Evolutionary conservation across 768 basidiomycete genomes (phyloP).

Genomic region (Suillus variegatus): DNA sequence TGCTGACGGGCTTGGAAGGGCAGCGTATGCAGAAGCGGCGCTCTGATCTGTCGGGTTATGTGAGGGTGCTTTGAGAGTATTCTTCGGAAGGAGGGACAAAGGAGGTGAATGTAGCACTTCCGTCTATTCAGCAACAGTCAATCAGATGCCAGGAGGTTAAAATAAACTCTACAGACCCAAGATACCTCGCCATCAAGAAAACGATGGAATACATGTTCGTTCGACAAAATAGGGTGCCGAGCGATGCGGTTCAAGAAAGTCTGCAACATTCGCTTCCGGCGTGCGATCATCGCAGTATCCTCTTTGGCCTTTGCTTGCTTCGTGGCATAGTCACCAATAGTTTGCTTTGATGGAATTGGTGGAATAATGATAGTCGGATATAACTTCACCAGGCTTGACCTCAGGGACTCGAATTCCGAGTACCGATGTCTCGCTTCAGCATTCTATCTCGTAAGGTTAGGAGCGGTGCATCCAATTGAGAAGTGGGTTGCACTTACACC

Average conservation of each 20-base stretch:
- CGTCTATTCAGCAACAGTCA: conserved; percentile 47
- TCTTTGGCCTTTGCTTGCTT: conserved; percentile 98
- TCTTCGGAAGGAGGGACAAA: conserved; percentile 89
- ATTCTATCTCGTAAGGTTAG: conserved; percentile 47
- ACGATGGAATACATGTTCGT: conserved; percentile 94
- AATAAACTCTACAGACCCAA: conserved; percentile 62
- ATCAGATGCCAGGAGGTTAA: neutral
- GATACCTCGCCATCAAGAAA: conserved; percentile 96
- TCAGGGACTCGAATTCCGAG: conserved; percentile 95
- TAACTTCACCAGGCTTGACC: conserved; percentile 77
- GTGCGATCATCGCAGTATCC: conserved; percentile 87
- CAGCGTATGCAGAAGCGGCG: conserved; percentile 72
- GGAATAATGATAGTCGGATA: conserved; percentile 97
- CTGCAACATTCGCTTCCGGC: conserved; percentile 92
- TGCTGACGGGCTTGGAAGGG: conserved; percentile 86
- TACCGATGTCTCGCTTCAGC: conserved; percentile 87
- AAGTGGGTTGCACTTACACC: conserved; percentile 55
- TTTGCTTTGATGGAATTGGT: conserved; percentile 97
- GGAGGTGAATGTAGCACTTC: conserved; percentile 95
- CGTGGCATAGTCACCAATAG: conserved; percentile 93
- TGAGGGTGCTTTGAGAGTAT: conserved; percentile 91
- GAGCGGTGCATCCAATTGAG: conserved; percentile 9
- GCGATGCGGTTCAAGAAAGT: conserved; percentile 92
- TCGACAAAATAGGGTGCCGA: conserved; percentile 91
- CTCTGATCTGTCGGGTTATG: conserved; percentile 88